Conservation (phyloP, 257 asterid genomes). For the Rehmannia glutinosa region DNA sequence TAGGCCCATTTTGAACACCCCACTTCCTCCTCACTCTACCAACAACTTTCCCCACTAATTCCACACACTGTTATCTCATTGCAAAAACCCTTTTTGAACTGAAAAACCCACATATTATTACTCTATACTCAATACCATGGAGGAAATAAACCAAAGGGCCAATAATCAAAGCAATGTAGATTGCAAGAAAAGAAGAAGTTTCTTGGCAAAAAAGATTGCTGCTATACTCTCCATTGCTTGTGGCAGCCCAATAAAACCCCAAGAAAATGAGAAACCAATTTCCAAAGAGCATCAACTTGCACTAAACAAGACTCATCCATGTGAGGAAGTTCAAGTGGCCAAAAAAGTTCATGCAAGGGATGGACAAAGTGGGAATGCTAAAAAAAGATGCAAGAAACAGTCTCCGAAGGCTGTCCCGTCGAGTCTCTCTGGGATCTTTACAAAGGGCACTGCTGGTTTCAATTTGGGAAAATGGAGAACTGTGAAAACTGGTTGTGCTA, state of each 20-base stretch:
- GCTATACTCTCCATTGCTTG: constrained; percentile 27
- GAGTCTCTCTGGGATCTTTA: constrained; percentile 19
- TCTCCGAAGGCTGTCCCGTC: neutral
- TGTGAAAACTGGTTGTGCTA: neutral
- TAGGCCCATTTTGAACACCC: constrained; percentile 27
- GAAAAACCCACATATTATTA: too few relatives aligned
- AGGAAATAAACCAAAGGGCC: neutral
- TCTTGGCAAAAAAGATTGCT: constrained; percentile 18
- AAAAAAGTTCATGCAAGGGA: neutral
- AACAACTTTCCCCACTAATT: constrained; percentile 19
- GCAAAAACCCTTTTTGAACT: too few relatives aligned
- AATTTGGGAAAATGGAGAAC: constrained; percentile 26
- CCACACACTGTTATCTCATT: neutral
- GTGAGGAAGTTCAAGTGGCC: neutral
- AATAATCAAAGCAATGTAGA: constrained; percentile 12
- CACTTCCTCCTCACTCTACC: too few relatives aligned
- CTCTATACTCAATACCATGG: neutral
- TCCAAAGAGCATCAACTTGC: neutral
- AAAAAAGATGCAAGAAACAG: too few relatives aligned
- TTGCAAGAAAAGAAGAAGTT: neutral
- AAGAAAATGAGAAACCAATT: constrained; percentile 16
- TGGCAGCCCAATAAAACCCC: too few relatives aligned
- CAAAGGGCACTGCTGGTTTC: constrained; percentile 14
- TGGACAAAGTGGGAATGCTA: neutral
- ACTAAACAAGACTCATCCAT: constrained; percentile 9